phyloP scores from a whole-genome alignment of 768 basidiomycete species.

The Lactarius evosmus region DNA sequence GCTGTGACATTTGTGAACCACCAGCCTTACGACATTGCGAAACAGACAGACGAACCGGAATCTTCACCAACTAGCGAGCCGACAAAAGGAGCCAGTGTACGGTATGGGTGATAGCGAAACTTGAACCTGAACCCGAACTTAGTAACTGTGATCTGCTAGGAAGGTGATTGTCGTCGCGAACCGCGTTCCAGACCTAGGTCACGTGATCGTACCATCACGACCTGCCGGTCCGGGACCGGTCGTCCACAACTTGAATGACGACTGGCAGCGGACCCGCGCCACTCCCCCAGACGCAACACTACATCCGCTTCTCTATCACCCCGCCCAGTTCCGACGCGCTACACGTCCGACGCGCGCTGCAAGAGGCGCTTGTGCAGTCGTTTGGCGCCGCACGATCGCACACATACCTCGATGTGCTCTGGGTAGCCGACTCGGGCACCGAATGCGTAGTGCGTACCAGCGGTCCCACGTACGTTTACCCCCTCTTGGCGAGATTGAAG shows the following conservation, averaged over 20 bases:
- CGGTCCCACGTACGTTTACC: conserved; percentile 36
- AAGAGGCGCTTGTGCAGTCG: conserved; percentile 50
- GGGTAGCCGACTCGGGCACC: conserved; percentile 43
- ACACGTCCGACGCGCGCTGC: conserved; percentile 50
- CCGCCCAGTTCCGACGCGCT: conserved; percentile 44
- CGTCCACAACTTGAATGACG: not conserved
- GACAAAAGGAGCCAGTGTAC: too few relatives aligned
- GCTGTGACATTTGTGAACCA: too few relatives aligned
- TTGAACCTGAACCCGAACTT: not conserved
- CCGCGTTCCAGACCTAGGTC: not conserved
- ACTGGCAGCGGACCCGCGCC: not conserved
- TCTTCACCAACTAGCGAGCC: too few relatives aligned
- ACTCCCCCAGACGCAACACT: conserved; percentile 37
- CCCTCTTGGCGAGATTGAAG: not conserved
- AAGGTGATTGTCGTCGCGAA: too few relatives aligned
- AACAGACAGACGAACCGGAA: too few relatives aligned
- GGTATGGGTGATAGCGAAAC: too few relatives aligned
- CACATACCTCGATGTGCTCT: conserved; percentile 58
- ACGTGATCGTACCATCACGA: not conserved
- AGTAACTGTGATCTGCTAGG: not conserved
- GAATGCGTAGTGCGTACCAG: conserved; percentile 43
- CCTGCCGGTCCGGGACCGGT: too few relatives aligned
- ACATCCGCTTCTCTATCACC: conserved; percentile 44
- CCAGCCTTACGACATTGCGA: too few relatives aligned
- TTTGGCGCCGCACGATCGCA: conserved; percentile 54